Percentiles rank a stretch among this genome's conserved stretches.
Evolutionary conservation across 306 rosid genomes (phyloP).

Genomic region (Argentina anserina): DNA sequence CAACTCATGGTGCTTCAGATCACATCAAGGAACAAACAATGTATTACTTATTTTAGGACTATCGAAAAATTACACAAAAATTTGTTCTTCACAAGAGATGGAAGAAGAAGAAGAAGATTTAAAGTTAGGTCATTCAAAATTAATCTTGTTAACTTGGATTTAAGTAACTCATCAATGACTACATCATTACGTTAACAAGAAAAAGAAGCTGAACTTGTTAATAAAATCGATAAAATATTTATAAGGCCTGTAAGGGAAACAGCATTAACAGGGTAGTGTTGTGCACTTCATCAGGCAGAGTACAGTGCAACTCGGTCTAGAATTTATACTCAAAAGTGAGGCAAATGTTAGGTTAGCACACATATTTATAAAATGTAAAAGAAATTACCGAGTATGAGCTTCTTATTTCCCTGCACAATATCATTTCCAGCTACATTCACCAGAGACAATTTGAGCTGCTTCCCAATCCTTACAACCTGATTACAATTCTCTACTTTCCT

Average conservation of each 20-base stretch:
- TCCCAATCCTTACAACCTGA: slow-evolving; percentile 73
- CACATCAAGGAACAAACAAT: neutral
- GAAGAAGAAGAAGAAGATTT: neutral
- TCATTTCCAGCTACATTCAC: slow-evolving; percentile 93
- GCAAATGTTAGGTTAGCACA: neutral
- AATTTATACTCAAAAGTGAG: neutral
- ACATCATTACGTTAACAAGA: neutral
- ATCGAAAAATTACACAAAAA: neutral
- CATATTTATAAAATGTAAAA: neutral
- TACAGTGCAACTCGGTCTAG: neutral
- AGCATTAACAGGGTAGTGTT: neutral
- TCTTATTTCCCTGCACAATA: slow-evolving; percentile 97
- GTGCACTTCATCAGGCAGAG: neutral
- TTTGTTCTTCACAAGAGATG: neutral
- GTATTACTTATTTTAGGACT: neutral
- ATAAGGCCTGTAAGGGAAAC: neutral
- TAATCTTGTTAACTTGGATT: neutral
- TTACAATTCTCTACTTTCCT: slow-evolving; percentile 96
- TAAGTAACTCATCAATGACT: neutral
- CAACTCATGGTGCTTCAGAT: neutral
- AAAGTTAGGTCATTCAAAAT: neutral
- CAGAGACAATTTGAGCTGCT: slow-evolving; percentile 68
- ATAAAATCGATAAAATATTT: neutral
- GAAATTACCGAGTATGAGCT: slow-evolving; percentile 86
- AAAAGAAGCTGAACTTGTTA: neutral